Conservation (phyloP, 2,329 filamentous ascomycete species). For the Trichoderma sp. region DNA sequence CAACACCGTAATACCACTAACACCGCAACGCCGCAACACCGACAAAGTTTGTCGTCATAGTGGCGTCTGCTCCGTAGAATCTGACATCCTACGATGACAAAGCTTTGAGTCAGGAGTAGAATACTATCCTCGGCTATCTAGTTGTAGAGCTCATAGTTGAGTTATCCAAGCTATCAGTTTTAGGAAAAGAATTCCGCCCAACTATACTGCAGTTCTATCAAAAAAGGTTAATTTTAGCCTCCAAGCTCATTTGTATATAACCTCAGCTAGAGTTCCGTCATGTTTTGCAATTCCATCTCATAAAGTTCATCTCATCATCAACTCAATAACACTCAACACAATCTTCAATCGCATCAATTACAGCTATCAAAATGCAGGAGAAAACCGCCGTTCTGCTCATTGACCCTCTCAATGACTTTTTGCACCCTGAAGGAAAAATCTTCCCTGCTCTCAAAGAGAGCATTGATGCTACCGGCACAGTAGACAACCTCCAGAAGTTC, state of each 20-base stretch:
- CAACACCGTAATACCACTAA: not conserved
- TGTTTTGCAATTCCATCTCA: not conserved
- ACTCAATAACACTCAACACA: too few species aligned
- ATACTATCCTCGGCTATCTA: not conserved
- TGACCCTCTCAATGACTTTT: slow-evolving; percentile 25
- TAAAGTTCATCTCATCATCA: not conserved
- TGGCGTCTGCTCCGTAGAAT: not conserved
- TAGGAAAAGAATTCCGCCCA: not conserved
- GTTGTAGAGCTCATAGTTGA: not conserved
- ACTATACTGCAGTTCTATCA: not conserved
- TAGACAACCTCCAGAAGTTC: slow-evolving; percentile 18
- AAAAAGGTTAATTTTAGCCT: not conserved
- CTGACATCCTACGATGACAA: slow-evolving; percentile 6
- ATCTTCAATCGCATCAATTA: not conserved
- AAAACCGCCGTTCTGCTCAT: slow-evolving; percentile 23
- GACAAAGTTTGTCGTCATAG: not conserved
- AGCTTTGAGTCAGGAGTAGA: not conserved
- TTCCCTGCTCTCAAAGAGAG: slow-evolving; percentile 5
- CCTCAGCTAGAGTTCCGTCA: not conserved
- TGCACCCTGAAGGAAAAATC: slow-evolving; percentile 24
- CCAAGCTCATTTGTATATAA: not conserved
- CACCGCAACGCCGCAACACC: not conserved
- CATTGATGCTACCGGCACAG: slow-evolving; percentile 13
- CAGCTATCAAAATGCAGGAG: not conserved
- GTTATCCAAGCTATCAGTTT: not conserved